These are phyloP conservation scores for Pseudopithomyces maydicus DNA, from an alignment of 2,329 filamentous ascomycete genomes.

Conservation along the genomic window DNA sequence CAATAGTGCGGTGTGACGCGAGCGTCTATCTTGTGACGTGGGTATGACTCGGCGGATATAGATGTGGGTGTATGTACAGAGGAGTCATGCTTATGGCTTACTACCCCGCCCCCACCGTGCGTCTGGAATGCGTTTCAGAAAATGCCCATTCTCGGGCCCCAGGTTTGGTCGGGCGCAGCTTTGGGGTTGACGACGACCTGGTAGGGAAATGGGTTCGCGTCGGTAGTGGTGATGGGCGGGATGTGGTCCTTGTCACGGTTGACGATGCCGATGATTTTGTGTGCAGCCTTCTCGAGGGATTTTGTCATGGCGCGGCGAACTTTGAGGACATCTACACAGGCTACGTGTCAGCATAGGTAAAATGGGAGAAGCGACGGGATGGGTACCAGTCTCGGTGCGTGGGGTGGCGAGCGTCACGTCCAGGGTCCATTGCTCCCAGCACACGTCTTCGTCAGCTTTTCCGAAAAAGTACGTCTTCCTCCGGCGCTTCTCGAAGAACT, in stretches of 20 bases:
- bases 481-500: constrained; percentile 93
- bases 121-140: constrained; percentile 25
- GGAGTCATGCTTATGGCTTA: constrained; percentile 3
- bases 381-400: constrained; percentile 81
- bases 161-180: constrained; percentile 62
- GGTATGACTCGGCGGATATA: constrained; percentile 7
- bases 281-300: constrained; percentile 81
- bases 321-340: constrained; percentile 75
- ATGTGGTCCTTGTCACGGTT: constrained; percentile 95
- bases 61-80: constrained; percentile 15
- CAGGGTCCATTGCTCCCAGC: constrained; percentile 95
- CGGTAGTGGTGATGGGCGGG: constrained; percentile 90
- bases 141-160: constrained; percentile 75
- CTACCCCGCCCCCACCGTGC: constrained; percentile 3
- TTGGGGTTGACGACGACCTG: constrained; percentile 89
- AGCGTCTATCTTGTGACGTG: neutral
- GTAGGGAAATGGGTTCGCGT: constrained; percentile 93
- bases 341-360: constrained; percentile 2
- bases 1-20: neutral
- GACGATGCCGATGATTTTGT: constrained; percentile 87
- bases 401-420: constrained; percentile 93
- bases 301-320: constrained; percentile 90
- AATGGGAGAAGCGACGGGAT: neutral
- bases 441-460: constrained; percentile 87
- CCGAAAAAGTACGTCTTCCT: constrained; percentile 77